phyloP scores from a whole-genome alignment of 805 yeast genomes.

The Phaffomyces antillensis region DNA sequence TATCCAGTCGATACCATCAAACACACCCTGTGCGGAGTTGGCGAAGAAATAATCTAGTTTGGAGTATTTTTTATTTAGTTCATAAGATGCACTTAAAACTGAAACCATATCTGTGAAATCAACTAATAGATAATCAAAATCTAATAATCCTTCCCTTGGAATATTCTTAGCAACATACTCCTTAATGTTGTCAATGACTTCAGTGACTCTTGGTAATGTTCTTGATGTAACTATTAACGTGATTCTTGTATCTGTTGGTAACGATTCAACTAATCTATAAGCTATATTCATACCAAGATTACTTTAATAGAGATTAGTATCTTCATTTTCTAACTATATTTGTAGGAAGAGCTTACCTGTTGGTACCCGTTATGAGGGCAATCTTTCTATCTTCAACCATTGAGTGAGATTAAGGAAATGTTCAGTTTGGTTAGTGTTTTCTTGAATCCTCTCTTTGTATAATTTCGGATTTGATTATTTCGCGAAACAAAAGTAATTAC shows the following conservation, averaged over 20 bases:
- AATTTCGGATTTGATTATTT: not conserved
- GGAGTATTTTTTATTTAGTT: slow-evolving; percentile 53
- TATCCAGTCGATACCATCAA: slow-evolving; percentile 81
- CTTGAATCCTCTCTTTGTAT: too few relatives aligned
- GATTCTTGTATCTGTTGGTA: slow-evolving; percentile 46
- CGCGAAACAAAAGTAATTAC: too few relatives aligned
- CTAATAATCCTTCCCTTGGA: slow-evolving; percentile 51
- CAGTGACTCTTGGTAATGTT: slow-evolving; percentile 77
- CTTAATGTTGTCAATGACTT: slow-evolving; percentile 56
- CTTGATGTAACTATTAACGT: slow-evolving; percentile 87
- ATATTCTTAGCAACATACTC: slow-evolving; percentile 29
- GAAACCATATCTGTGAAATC: slow-evolving; percentile 91
- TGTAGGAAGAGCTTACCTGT: slow-evolving; percentile 21
- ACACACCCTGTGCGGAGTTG: slow-evolving; percentile 87
- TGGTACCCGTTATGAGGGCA: slow-evolving; percentile 41
- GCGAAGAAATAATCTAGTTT: slow-evolving; percentile 74
- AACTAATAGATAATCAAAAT: slow-evolving; percentile 83
- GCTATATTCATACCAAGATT: slow-evolving; percentile 86
- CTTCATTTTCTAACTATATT: not conserved
- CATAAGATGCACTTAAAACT: slow-evolving; percentile 65
- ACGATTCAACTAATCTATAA: slow-evolving; percentile 59
- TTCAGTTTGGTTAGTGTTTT: too few relatives aligned
- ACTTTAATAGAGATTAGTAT: slow-evolving; percentile 23
- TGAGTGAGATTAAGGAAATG: too few relatives aligned
- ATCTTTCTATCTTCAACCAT: slow-evolving; percentile 23